Conservation (phyloP, 352 stramenopile genomes). For the Pythium periplocum region DNA sequence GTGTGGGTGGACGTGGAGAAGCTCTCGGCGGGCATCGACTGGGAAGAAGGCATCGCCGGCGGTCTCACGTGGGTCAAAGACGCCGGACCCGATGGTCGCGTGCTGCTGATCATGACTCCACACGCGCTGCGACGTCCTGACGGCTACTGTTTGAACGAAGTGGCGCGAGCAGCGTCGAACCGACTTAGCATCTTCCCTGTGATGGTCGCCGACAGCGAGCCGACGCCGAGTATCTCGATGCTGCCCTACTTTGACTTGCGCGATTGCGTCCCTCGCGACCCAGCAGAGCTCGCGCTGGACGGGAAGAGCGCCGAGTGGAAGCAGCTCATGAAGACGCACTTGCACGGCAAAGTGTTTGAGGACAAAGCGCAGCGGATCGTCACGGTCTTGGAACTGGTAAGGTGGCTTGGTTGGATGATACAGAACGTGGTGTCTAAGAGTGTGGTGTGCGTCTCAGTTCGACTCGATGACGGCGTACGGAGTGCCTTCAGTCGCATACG, state of each 20-base stretch:
- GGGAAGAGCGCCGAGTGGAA: slow-evolving; percentile 33
- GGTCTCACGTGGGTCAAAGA: slow-evolving; percentile 66
- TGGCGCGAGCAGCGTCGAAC: slow-evolving; percentile 52
- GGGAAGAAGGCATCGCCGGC: slow-evolving; percentile 66
- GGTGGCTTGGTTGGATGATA: neutral
- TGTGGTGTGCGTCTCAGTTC: slow-evolving; percentile 30
- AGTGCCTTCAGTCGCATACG: slow-evolving; percentile 45
- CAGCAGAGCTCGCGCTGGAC: slow-evolving; percentile 21
- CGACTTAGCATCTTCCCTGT: slow-evolving; percentile 69
- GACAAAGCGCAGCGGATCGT: slow-evolving; percentile 52
- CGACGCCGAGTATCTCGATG: slow-evolving; percentile 60
- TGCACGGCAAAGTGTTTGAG: slow-evolving; percentile 34
- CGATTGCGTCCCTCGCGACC: slow-evolving; percentile 46
- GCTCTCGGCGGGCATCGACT: slow-evolving; percentile 64
- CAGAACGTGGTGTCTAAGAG: neutral
- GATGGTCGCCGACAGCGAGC: slow-evolving; percentile 57
- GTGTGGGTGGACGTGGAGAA: slow-evolving; percentile 76
- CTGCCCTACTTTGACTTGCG: slow-evolving; percentile 73
- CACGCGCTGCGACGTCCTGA: slow-evolving; percentile 65
- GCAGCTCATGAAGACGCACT: slow-evolving; percentile 25
- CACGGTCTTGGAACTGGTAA: slow-evolving; percentile 56
- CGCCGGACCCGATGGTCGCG: slow-evolving; percentile 57
- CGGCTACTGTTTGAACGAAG: slow-evolving; percentile 79
- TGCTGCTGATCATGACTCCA: slow-evolving; percentile 75
- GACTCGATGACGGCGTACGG: slow-evolving; percentile 59